phyloP scores from a whole-genome alignment of 306 rosid genomes.

The Carpinus viminea region DNA sequence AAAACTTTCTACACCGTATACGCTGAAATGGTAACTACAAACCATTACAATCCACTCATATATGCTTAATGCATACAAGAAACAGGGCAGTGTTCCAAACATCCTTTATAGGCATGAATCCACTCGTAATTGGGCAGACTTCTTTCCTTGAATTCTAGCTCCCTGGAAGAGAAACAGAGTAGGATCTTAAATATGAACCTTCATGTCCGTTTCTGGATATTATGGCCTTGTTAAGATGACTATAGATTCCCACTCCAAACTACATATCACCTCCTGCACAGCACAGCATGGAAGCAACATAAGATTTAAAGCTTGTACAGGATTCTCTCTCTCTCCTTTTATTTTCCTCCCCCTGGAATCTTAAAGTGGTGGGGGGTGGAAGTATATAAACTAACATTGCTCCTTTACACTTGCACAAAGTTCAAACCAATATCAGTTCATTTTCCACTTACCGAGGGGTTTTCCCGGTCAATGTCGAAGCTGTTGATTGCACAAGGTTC shows the following conservation, averaged over 20 bases:
- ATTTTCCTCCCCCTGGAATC: too few relatives aligned
- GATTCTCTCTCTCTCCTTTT: neutral
- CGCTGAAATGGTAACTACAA: conserved; percentile 6
- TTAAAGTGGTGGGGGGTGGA: too few relatives aligned
- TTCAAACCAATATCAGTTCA: conserved; percentile 5
- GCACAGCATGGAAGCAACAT: conserved; percentile 27
- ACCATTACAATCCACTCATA: conserved; percentile 15
- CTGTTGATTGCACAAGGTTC: conserved; percentile 96
- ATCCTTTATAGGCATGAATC: neutral
- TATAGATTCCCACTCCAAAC: conserved; percentile 94
- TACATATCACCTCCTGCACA: conserved; percentile 80
- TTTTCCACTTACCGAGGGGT: conserved; percentile 73
- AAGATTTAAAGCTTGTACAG: neutral
- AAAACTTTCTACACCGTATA: conserved; percentile 8
- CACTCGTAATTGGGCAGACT: neutral
- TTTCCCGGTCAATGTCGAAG: conserved; percentile 80
- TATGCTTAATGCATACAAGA: conserved; percentile 28
- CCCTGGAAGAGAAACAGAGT: conserved; percentile 13
- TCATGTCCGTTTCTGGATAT: conserved; percentile 20
- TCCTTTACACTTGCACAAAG: neutral
- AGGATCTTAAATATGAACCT: conserved; percentile 16
- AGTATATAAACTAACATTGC: neutral
- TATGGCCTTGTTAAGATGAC: conserved; percentile 67
- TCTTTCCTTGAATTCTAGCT: conserved; percentile 8
- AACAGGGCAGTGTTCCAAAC: conserved; percentile 11